Evolutionary conservation across 768 basidiomycete genomes (phyloP), one percentile per base, ranked within the genome.

Genomic region (Calocybe gangraenosa): DNA sequence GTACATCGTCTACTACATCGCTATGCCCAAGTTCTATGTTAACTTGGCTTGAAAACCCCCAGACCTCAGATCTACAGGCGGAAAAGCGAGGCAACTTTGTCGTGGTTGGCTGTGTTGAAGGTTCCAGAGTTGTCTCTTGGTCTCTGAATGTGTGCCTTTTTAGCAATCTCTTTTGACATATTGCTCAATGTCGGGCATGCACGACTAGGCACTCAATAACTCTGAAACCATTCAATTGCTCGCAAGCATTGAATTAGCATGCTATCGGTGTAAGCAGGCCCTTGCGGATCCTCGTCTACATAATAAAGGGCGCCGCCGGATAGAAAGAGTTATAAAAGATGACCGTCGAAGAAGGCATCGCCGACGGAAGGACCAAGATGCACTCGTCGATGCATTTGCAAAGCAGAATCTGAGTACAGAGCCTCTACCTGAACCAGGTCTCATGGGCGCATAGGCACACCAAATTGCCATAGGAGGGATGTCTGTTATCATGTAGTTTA

Each of bases 51-150:
- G 9, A 7, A 40, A 30, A 36, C 30, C 46, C 21, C 40, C 46
- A 87, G 84, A 58, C 70, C 18, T 79, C 78, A 46, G 82, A 90
- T 59, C 65, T 91, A 30, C 86, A 90, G 67, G 88, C 87, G 14
- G 89, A 92, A 65, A 87, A 87, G 65, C 78, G 89, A 51, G 89
- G 89, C 42, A 91, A 90, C 60, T 92, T 92, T 58, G 82, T 92
- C 17, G 87, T 92, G 20, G 77, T 92, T 43, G 83, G 85, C 34
- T 85, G 84, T 44, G 80, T 92, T 17, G 86, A 91, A 47, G 81
- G 79, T 17, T 60, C 71, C 32, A 78, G 76, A 33, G 88, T 92
- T 32, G 70, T 91, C 23, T 91, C 89, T 11, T 92, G 88, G 87
- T 91, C 89, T 22, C 61, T 91, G 48, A 90, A 91, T 57, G 88